Evolutionary conservation across 108 stramenopile species (phyloP).

Genomic region (Pseudonitzschia multistriata): DNA sequence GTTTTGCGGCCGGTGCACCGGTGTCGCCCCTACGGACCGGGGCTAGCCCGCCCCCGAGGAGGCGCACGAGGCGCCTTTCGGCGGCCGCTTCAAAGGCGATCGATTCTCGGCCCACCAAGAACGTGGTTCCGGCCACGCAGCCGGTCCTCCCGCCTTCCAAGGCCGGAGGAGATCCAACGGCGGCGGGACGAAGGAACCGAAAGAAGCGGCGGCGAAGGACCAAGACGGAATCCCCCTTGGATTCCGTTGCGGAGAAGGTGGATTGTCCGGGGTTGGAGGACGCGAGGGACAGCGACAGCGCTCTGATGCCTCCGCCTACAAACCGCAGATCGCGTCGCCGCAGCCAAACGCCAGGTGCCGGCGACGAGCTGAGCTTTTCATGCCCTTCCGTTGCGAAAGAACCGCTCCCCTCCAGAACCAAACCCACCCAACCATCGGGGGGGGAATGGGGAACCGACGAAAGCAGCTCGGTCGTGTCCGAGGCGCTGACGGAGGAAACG

Average conservation of each 20-base stretch:
- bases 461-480: constrained; percentile 1
- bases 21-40: no score
- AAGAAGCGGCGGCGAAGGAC: constrained; percentile 25
- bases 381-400: not conserved
- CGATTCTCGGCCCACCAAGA: not conserved
- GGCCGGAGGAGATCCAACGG: constrained; percentile 31
- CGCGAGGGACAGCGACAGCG: no score
- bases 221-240: not conserved
- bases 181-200: constrained; percentile 32
- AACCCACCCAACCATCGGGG: not conserved
- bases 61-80: no score
- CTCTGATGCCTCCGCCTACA: constrained; percentile 22
- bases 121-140: not conserved
- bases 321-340: constrained; percentile 2
- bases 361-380: constrained; percentile 11
- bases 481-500: not conserved
- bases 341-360: not conserved
- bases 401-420: no score
- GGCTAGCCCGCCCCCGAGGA: no score
- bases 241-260: not conserved
- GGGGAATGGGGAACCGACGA: not conserved
- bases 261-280: not conserved
- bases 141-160: not conserved
- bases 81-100: not conserved
- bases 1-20: no score